These are phyloP conservation scores for Cucumis sativus DNA, from an alignment of 306 rosid genomes.

Conservation along the genomic window DNA sequence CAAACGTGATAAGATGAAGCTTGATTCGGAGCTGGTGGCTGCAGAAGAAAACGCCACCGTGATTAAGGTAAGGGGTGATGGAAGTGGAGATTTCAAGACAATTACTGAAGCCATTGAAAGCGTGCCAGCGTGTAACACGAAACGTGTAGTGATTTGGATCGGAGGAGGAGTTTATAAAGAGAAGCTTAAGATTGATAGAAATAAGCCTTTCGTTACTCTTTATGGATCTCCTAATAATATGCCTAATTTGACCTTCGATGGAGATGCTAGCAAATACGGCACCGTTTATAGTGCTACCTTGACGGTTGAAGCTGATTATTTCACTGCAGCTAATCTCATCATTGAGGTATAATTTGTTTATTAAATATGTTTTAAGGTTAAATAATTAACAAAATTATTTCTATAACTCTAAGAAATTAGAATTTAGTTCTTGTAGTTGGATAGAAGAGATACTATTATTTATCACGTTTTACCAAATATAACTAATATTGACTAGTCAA, in stretches of 20 bases:
- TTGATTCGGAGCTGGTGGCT: conserved; percentile 24
- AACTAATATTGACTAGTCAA: too few species aligned
- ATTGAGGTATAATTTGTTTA: conserved; percentile 9
- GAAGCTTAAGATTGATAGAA: conserved; percentile 29
- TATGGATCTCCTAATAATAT: conserved; percentile 17
- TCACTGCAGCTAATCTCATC: conserved; percentile 25
- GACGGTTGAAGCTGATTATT: conserved; percentile 22
- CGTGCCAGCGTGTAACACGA: conserved; percentile 30
- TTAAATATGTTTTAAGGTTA: too few species aligned
- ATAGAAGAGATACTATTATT: too few species aligned
- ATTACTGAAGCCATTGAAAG: conserved; percentile 33
- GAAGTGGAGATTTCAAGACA: conserved; percentile 39
- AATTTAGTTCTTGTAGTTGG: too few species aligned
- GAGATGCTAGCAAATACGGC: conserved; percentile 32
- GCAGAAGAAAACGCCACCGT: conserved; percentile 29
- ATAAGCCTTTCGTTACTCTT: conserved; percentile 37
- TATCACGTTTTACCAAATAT: too few species aligned
- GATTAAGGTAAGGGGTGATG: conserved; percentile 31
- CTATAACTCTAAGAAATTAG: too few species aligned
- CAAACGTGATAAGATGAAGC: not conserved
- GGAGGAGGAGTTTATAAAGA: conserved; percentile 42
- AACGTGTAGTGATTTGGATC: conserved; percentile 36
- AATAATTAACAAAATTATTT: too few species aligned
- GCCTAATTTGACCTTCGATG: conserved; percentile 29
- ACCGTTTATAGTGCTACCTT: conserved; percentile 50